phyloP scores from a whole-genome alignment of 2,329 filamentous ascomycete species.

The Talaromyces sp. region DNA sequence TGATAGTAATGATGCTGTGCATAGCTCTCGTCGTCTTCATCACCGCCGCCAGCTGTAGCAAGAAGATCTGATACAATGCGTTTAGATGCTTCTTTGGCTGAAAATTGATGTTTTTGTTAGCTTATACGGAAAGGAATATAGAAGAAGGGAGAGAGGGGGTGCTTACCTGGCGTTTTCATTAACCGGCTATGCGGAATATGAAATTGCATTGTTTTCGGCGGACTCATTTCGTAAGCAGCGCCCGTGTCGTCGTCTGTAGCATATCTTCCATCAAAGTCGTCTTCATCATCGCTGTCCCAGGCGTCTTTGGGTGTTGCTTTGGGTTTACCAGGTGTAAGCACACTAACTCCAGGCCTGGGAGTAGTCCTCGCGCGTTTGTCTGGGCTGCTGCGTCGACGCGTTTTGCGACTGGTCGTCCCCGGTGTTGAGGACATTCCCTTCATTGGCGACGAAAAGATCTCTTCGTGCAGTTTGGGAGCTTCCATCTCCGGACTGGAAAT shows the following conservation, averaged over 20 bases:
- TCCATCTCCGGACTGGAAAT: conserved; percentile 72
- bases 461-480: conserved; percentile 75
- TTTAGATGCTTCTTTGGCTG: conserved; percentile 46
- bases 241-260: conserved; percentile 54
- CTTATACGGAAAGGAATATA: neutral
- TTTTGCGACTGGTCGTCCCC: conserved; percentile 49
- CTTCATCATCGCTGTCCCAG: conserved; percentile 72
- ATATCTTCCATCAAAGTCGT: conserved; percentile 17
- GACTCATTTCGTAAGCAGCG: conserved; percentile 65
- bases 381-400: conserved; percentile 23
- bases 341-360: conserved; percentile 73
- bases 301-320: conserved; percentile 29
- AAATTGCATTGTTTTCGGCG: conserved; percentile 67
- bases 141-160: neutral
- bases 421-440: conserved; percentile 16
- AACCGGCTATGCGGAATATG: conserved; percentile 47
- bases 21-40: conserved; percentile 23
- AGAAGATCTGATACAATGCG: conserved; percentile 46
- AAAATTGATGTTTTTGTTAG: neutral
- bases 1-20: conserved; percentile 5
- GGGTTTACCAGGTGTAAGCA: conserved; percentile 64
- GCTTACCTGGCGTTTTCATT: conserved; percentile 45
- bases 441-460: conserved; percentile 76
- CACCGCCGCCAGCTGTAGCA: conserved; percentile 35
- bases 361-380: conserved; percentile 33